Evolutionary conservation across 495 filamentous ascomycete genomes (phyloP).

Genomic region (Xylona heveae): DNA sequence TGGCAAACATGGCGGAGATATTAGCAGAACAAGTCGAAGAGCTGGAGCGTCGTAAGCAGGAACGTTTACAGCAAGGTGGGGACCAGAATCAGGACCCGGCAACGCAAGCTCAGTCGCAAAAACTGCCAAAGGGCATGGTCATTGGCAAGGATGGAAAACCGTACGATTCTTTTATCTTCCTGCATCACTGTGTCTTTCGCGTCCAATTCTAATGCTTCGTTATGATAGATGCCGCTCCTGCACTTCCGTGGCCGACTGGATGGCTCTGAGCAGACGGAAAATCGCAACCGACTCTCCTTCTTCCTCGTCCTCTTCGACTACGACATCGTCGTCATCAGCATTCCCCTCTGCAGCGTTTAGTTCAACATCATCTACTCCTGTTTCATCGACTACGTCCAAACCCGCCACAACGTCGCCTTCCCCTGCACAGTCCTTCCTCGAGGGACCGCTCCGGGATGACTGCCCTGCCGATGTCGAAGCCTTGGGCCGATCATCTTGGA

Average conservation of each 20-base stretch:
- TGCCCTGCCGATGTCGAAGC: slow-evolving; percentile 61
- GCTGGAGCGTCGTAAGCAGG: too few species aligned
- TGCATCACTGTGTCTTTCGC: slow-evolving; percentile 1
- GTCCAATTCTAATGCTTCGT: slow-evolving; percentile 1
- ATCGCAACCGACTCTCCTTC: slow-evolving; percentile 14
- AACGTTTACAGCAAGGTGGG: too few species aligned
- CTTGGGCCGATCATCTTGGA: slow-evolving; percentile 79
- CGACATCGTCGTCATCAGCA: background rate
- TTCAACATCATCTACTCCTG: slow-evolving; percentile 38
- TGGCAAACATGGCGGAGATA: too few species aligned
- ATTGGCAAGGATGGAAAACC: slow-evolving; percentile 90
- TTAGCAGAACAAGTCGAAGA: too few species aligned
- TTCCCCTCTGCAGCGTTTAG: slow-evolving; percentile 8
- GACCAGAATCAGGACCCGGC: slow-evolving; percentile 9
- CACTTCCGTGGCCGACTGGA: slow-evolving; percentile 52
- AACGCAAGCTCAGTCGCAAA: slow-evolving; percentile 15
- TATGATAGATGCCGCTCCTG: slow-evolving; percentile 64
- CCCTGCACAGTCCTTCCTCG: background rate
- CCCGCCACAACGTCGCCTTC: background rate
- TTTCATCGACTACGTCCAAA: too few species aligned
- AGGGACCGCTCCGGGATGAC: slow-evolving; percentile 11
- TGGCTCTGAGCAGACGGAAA: slow-evolving; percentile 38
- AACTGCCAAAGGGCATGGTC: slow-evolving; percentile 57
- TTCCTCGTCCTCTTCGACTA: slow-evolving; percentile 12
- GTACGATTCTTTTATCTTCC: slow-evolving; percentile 27